These are phyloP conservation scores for Lithospermum erythrorhizon DNA, from an alignment of 257 asterid species.

Conservation along the genomic window DNA sequence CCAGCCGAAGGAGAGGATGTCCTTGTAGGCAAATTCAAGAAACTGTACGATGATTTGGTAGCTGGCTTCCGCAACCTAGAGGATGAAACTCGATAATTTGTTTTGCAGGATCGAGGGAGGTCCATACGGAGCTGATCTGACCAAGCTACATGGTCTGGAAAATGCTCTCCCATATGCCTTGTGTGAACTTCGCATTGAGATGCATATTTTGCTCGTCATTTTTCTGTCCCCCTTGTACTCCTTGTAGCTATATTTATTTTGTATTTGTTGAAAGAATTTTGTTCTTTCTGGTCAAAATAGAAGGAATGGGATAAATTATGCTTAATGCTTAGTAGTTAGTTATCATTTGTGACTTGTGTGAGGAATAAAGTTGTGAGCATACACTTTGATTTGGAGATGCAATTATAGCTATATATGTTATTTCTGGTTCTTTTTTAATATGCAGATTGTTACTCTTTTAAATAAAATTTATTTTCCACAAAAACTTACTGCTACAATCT, in stretches of 20 bases:
- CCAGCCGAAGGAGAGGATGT: conserved; percentile 95
- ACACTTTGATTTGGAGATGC: background rate
- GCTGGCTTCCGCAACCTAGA: conserved; percentile 98
- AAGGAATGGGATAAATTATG: conserved; percentile 2
- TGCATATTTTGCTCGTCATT: background rate
- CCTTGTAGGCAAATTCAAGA: conserved; percentile 64
- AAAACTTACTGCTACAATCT: too few relatives aligned
- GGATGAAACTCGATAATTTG: conserved; percentile 70
- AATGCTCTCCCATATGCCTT: background rate
- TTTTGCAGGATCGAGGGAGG: background rate
- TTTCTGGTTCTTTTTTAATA: too few relatives aligned
- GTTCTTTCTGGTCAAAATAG: conserved; percentile 1
- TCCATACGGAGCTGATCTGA: background rate
- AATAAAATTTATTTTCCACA: too few relatives aligned
- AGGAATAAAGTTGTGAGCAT: background rate
- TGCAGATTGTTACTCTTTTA: too few relatives aligned
- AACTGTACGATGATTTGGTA: conserved; percentile 74
- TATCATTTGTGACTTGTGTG: background rate
- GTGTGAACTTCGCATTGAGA: background rate
- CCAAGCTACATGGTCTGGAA: background rate
- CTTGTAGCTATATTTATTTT: conserved; percentile 1
- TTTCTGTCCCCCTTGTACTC: background rate
- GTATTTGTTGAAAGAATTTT: background rate
- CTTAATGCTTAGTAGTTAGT: background rate
- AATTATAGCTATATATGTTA: background rate